phyloP scores from a whole-genome alignment of 768 basidiomycete species.

The Auricularia heimuer region DNA sequence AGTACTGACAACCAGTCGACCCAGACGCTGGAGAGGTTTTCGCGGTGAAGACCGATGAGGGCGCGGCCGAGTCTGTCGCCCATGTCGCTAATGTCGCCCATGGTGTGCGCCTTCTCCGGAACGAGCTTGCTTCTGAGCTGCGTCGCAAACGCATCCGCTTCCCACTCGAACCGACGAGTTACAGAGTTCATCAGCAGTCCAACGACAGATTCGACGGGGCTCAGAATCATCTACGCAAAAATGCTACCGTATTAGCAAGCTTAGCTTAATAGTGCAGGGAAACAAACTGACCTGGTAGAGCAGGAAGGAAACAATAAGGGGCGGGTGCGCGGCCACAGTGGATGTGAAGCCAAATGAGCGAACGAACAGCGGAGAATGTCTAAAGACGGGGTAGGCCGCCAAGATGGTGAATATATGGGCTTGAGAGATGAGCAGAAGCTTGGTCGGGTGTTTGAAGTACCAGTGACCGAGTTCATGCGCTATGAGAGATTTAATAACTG shows the following conservation, averaged over 20 bases:
- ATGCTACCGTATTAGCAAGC: not conserved
- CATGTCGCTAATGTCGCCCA: slow-evolving; percentile 68
- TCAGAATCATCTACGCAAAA: slow-evolving; percentile 55
- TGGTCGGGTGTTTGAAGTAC: slow-evolving; percentile 85
- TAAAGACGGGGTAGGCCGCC: slow-evolving; percentile 82
- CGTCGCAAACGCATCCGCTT: slow-evolving; percentile 83
- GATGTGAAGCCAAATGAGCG: slow-evolving; percentile 73
- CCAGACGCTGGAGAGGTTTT: slow-evolving; percentile 90
- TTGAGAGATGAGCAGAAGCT: slow-evolving; percentile 79
- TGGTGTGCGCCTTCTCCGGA: slow-evolving; percentile 24
- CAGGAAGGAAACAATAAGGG: slow-evolving; percentile 77
- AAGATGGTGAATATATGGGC: slow-evolving; percentile 81
- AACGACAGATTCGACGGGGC: slow-evolving; percentile 67
- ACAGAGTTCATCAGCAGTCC: slow-evolving; percentile 69
- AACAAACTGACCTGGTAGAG: slow-evolving; percentile 55
- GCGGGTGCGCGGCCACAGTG: slow-evolving; percentile 51
- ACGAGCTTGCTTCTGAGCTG: slow-evolving; percentile 46
- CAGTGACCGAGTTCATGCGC: slow-evolving; percentile 97
- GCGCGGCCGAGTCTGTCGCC: slow-evolving; percentile 77
- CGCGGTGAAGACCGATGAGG: slow-evolving; percentile 76
- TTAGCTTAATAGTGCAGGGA: slow-evolving; percentile 2
- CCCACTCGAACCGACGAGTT: slow-evolving; percentile 81
- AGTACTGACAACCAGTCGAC: slow-evolving; percentile 77
- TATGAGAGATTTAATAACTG: slow-evolving; percentile 15
- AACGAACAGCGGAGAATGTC: slow-evolving; percentile 69